These are phyloP conservation scores for Neurospora sp. DNA, from an alignment of 495 filamentous ascomycete species.

Conservation along the genomic window DNA sequence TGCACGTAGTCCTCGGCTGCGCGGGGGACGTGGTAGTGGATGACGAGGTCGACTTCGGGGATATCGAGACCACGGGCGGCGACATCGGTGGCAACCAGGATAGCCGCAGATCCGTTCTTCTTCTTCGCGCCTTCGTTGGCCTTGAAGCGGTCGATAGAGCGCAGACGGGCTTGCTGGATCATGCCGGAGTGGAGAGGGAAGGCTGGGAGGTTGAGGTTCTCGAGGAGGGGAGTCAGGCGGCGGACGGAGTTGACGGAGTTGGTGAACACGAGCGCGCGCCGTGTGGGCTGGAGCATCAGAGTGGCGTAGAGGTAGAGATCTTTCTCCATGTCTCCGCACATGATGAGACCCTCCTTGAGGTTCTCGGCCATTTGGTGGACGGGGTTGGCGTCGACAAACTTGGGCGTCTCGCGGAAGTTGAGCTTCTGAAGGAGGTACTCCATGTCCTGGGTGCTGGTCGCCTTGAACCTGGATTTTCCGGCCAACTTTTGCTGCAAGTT, in stretches of 20 bases:
- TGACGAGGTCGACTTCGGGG: conserved; percentile 68
- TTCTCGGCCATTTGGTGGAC: conserved; percentile 73
- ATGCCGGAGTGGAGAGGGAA: conserved; percentile 83
- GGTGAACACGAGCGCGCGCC: conserved; percentile 77
- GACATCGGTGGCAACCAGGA: conserved; percentile 90
- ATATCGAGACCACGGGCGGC: conserved; percentile 97
- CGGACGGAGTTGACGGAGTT: conserved; percentile 93
- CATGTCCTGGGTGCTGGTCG: conserved; percentile 67
- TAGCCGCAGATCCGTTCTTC: conserved; percentile 38
- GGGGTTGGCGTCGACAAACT: conserved; percentile 87
- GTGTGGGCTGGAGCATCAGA: conserved; percentile 69
- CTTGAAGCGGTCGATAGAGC: conserved; percentile 86
- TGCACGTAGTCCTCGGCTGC: conserved; percentile 91
- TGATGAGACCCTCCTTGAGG: conserved; percentile 81
- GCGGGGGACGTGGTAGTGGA: conserved; percentile 93
- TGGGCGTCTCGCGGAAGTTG: conserved; percentile 75
- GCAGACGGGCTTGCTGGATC: conserved; percentile 91
- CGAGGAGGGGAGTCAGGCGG: conserved; percentile 74
- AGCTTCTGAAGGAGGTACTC: conserved; percentile 87
- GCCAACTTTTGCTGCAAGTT: conserved; percentile 81
- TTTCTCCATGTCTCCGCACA: conserved; percentile 90
- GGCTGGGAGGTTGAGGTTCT: conserved; percentile 69
- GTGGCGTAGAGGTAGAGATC: conserved; percentile 91
- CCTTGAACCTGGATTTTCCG: conserved; percentile 57
- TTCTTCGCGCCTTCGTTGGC: conserved; percentile 34